Percentiles rank a stretch among this genome's conserved stretches.
Conservation (phyloP, 805 yeast genomes). For the Saccharomycopsis capsularis region DNA sequence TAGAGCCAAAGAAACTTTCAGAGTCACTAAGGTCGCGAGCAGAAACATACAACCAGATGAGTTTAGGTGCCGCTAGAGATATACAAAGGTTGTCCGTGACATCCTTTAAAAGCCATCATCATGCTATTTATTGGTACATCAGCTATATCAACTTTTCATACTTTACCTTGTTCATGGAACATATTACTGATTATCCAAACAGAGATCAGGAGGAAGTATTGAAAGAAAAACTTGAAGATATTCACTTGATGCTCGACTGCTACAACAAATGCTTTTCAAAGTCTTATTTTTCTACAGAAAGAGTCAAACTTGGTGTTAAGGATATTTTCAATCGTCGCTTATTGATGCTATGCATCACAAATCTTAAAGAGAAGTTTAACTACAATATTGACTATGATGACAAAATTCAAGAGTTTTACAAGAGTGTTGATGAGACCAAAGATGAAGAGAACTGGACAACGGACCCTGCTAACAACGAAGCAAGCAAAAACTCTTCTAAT, state of each 20-base stretch:
- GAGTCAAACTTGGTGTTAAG: slow-evolving; percentile 4
- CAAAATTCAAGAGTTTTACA: slow-evolving; percentile 1
- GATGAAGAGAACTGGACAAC: no score
- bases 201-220: background rate
- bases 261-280: slow-evolving; percentile 1
- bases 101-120: background rate
- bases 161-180: slow-evolving; percentile 12
- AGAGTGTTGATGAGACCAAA: no score
- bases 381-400: slow-evolving; percentile 9
- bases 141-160: slow-evolving; percentile 12
- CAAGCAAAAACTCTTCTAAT: no score
- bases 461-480: no score
- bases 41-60: background rate
- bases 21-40: background rate
- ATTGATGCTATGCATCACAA: slow-evolving; percentile 12
- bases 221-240: slow-evolving; percentile 6
- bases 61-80: slow-evolving; percentile 4
- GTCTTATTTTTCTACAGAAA: background rate
- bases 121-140: slow-evolving; percentile 7
- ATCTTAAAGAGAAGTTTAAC: slow-evolving; percentile 5
- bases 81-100: slow-evolving; percentile 3
- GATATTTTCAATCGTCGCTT: slow-evolving; percentile 12
- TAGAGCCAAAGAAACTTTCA: slow-evolving; percentile 1
- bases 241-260: slow-evolving; percentile 15
- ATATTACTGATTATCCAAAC: background rate